A percentile compares a stretch with the other conserved stretches of the same genome.
Conservation (phyloP, 148 eudicot genomes). For the Nyssa sinensis region DNA sequence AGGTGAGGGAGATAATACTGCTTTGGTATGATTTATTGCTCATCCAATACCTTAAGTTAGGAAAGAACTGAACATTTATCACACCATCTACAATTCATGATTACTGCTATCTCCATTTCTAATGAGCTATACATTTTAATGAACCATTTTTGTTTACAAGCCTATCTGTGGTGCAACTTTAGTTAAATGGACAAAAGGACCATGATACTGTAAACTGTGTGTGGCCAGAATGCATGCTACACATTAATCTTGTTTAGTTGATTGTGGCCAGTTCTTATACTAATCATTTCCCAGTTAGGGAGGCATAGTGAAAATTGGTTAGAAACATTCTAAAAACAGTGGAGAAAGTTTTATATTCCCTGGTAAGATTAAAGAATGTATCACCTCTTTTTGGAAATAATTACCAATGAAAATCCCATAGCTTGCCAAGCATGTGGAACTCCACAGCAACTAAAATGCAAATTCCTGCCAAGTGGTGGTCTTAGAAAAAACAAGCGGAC, state of each 20-base stretch:
- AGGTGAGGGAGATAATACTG: conserved; percentile 36
- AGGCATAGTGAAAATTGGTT: too few species aligned
- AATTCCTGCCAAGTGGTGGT: too few species aligned
- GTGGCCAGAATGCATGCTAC: too few species aligned
- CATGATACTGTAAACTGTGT: background rate
- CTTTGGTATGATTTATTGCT: background rate
- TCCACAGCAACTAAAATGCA: background rate
- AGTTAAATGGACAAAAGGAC: background rate
- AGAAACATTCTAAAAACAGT: too few species aligned
- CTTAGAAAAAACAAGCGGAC: too few species aligned
- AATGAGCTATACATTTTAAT: background rate
- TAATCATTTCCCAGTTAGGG: too few species aligned
- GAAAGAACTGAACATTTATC: background rate
- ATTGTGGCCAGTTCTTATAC: too few species aligned
- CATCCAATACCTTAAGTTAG: background rate
- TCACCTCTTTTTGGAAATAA: background rate
- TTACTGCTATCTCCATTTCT: background rate
- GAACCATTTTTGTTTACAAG: background rate
- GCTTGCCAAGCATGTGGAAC: background rate
- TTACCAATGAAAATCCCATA: background rate
- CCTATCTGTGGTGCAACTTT: background rate
- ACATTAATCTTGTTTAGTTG: too few species aligned
- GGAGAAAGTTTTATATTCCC: too few species aligned
- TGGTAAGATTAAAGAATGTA: background rate
- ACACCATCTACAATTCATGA: background rate